phyloP scores from a whole-genome alignment of 345 rosid species.

The Mangifera indica region DNA sequence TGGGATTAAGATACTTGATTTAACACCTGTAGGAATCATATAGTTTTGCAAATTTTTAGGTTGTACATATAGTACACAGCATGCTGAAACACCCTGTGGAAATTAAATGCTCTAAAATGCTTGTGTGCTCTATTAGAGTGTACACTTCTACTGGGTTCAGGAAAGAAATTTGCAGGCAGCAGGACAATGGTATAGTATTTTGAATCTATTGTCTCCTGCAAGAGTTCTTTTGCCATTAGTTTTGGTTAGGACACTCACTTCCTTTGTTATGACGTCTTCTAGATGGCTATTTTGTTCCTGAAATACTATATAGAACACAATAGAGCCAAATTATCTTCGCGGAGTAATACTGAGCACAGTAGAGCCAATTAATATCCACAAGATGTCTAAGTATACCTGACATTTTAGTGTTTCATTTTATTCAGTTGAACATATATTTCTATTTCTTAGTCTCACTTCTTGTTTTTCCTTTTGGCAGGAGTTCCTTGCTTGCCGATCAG shows the following conservation, averaged over 20 bases:
- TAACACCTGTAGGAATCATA: constrained; percentile 24
- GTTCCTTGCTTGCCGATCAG: constrained; percentile 43
- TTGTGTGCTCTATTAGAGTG: constrained; percentile 13
- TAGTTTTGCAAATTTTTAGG: constrained; percentile 30
- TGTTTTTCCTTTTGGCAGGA: constrained; percentile 36
- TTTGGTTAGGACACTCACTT: constrained; percentile 15
- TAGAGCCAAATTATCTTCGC: constrained; percentile 9
- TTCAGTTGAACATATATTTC: neutral
- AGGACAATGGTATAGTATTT: constrained; percentile 7
- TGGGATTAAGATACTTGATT: constrained; percentile 45
- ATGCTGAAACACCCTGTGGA: constrained; percentile 37
- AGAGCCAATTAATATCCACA: constrained; percentile 30
- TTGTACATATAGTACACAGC: constrained; percentile 19
- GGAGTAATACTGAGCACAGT: neutral
- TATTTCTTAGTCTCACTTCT: constrained; percentile 11
- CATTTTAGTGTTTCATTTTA: constrained; percentile 3
- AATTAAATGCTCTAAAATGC: constrained; percentile 29
- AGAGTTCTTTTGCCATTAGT: constrained; percentile 12
- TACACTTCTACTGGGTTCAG: constrained; percentile 10
- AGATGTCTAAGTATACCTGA: constrained; percentile 20
- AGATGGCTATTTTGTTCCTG: constrained; percentile 2
- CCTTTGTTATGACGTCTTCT: constrained; percentile 14
- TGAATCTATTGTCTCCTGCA: constrained; percentile 1
- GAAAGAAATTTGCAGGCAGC: constrained; percentile 15
- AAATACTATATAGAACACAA: constrained; percentile 5